Base-by-base conservation (phyloP, 2,329 filamentous ascomycete genomes). In the Chaetomiaceae sp. region DNA sequence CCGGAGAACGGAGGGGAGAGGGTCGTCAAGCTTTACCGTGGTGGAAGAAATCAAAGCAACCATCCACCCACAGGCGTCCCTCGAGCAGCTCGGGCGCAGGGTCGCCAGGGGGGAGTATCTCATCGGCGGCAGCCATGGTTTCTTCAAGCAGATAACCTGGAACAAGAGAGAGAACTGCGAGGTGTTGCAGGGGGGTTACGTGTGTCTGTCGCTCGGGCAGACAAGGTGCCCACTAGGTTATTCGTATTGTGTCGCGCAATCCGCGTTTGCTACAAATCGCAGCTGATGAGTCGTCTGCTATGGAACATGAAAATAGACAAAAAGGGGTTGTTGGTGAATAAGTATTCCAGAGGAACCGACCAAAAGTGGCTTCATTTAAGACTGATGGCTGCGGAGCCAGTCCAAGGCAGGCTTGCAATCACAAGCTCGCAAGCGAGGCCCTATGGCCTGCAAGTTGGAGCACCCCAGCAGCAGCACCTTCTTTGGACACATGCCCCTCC, bases 11-110 rank as follows among this genome's bases (percentile, higher is more conserved):
- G n/a, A n/a, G n/a, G n/a, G n/a, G n/a, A 10, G 6, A 27, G 25
- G 2, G 25, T 27, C 25, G n/a, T 27, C 25, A 47, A 61, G n/a
- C n/a, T 73, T 59, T 69, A 89, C 88, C 93, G 68, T 97, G 93
- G 69, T 99, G 93, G 72, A 91, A 95, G 72, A 99, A 99, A 74
- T 99, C 93, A 73, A 96, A 99, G 77, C 93, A 99, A 56, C 93
- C 93, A 68, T 99, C 93, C 21, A 99, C 87, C 95, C 95, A 99
- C 63, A 99, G 88, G 59, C 92, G 84, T 62, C 87, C 83, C 23
- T 82, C 79, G 30, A 79, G 70, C 8, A 82, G 70, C 66, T 78
- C 74, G 31, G 76, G 73, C 48, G 76, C 77, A 40, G 78, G 71
- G 39, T 76, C 70, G 53, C 76, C 75, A 2, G 70, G 68, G 8